A percentile compares a stretch with the other conserved stretches of the same genome.
Evolutionary conservation across 331 rosid species (phyloP).

Genomic region (Acacia pycnantha): DNA sequence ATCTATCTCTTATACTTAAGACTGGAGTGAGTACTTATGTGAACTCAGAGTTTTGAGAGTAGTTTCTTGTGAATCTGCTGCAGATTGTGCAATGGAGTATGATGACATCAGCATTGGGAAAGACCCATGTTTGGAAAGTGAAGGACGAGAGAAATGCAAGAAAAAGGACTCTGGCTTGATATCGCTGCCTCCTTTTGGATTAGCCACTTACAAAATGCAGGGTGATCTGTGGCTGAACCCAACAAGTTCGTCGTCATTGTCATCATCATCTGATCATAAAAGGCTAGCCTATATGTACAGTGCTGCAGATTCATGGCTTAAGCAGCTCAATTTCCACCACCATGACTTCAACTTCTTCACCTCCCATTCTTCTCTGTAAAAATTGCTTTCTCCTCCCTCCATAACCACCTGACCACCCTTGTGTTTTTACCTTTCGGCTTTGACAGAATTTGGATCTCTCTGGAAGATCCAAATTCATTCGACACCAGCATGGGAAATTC

Average conservation of each 20-base stretch:
- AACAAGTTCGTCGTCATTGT: not conserved
- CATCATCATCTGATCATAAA: constrained; percentile 38
- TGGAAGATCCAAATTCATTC: not conserved
- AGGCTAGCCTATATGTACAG: constrained; percentile 42
- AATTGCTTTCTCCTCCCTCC: constrained; percentile 1
- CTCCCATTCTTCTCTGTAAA: constrained; percentile 40
- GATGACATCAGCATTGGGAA: constrained; percentile 24
- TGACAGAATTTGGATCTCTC: not conserved
- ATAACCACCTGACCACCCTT: constrained; percentile 20
- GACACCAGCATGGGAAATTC: not conserved
- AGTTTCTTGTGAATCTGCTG: constrained; percentile 12
- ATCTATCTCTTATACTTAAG: too few relatives aligned
- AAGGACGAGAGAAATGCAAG: constrained; percentile 18
- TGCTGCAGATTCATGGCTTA: constrained; percentile 87
- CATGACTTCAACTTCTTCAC: constrained; percentile 84
- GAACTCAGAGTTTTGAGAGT: not conserved
- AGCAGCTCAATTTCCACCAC: constrained; percentile 65
- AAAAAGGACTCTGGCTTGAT: constrained; percentile 19
- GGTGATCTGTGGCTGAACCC: constrained; percentile 64
- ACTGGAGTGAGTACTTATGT: too few relatives aligned
- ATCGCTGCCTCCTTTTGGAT: constrained; percentile 62
- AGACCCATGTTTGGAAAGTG: constrained; percentile 15
- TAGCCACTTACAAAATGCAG: constrained; percentile 73
- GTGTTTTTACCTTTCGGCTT: constrained; percentile 14
- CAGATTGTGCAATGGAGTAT: constrained; percentile 35